Conservation (phyloP, 1,284 basidiomycete species). For the Puccinia triticina region DNA sequence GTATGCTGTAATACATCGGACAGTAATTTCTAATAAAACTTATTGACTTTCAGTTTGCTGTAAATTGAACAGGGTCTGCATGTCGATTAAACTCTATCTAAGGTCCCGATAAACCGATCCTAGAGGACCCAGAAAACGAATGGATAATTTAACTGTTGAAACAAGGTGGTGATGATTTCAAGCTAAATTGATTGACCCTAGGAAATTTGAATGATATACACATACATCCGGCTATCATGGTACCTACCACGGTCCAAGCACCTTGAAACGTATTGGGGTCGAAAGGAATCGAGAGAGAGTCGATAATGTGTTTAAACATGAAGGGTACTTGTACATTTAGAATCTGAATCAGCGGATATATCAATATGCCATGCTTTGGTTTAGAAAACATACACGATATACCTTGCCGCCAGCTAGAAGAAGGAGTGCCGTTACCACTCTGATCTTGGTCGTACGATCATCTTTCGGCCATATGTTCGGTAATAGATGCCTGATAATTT, state of each 20-base stretch:
- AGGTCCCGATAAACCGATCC: conserved; percentile 52
- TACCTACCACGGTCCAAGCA: conserved; percentile 47
- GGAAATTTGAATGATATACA: conserved; percentile 11
- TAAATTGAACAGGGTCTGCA: conserved; percentile 48
- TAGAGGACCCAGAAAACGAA: background rate
- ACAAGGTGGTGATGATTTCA: conserved; percentile 28
- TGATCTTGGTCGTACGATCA: conserved; percentile 63
- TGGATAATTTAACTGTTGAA: background rate
- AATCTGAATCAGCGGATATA: conserved; percentile 17
- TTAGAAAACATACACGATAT: conserved; percentile 26
- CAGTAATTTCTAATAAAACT: background rate
- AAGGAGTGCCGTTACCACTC: conserved; percentile 80
- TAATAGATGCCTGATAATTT: conserved; percentile 65
- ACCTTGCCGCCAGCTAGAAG: conserved; percentile 87
- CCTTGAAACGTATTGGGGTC: conserved; percentile 43
- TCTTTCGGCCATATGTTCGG: conserved; percentile 67
- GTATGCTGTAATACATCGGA: background rate
- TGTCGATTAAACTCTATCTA: conserved; percentile 51
- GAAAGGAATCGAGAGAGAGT: conserved; percentile 45
- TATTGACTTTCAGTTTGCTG: conserved; percentile 45
- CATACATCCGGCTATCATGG: conserved; percentile 49
- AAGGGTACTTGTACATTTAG: conserved; percentile 51
- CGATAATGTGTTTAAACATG: conserved; percentile 49
- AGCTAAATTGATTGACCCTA: conserved; percentile 19
- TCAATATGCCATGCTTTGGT: background rate